A percentile compares a stretch with the other conserved stretches of the same genome.
Conservation (phyloP, 441 rosid genomes). For the Erodium moschatum region DNA sequence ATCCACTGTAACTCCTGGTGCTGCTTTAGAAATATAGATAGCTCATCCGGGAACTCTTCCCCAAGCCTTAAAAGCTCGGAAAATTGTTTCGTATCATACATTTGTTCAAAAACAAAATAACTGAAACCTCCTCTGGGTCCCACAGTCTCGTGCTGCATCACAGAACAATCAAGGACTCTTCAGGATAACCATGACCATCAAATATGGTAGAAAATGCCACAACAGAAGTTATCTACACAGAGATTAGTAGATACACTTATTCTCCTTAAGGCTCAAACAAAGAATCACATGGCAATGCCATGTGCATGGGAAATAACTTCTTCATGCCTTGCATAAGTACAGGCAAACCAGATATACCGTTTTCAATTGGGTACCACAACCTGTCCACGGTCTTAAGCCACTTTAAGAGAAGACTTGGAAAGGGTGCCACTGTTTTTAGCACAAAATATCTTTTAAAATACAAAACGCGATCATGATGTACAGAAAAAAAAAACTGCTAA, state of each 20-base stretch:
- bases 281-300: too few relatives aligned
- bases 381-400: neutral
- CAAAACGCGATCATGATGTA: neutral
- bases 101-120: slow-evolving; percentile 72
- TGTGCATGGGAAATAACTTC: too few relatives aligned
- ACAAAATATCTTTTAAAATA: neutral
- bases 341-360: neutral
- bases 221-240: neutral
- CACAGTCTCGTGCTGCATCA: slow-evolving; percentile 68
- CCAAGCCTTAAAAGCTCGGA: slow-evolving; percentile 84
- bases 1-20: slow-evolving; percentile 67
- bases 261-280: neutral
- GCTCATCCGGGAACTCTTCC: slow-evolving; percentile 83
- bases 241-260: neutral
- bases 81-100: slow-evolving; percentile 51
- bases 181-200: neutral
- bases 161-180: slow-evolving; percentile 12
- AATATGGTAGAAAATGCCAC: neutral
- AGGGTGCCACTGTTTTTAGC: neutral
- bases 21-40: slow-evolving; percentile 58
- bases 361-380: neutral
- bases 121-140: slow-evolving; percentile 93
- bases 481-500: neutral
- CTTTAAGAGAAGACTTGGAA: neutral
- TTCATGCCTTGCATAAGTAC: neutral